Evolutionary conservation across 768 basidiomycete genomes (phyloP).

Genomic region (Leccinum ochraceum): DNA sequence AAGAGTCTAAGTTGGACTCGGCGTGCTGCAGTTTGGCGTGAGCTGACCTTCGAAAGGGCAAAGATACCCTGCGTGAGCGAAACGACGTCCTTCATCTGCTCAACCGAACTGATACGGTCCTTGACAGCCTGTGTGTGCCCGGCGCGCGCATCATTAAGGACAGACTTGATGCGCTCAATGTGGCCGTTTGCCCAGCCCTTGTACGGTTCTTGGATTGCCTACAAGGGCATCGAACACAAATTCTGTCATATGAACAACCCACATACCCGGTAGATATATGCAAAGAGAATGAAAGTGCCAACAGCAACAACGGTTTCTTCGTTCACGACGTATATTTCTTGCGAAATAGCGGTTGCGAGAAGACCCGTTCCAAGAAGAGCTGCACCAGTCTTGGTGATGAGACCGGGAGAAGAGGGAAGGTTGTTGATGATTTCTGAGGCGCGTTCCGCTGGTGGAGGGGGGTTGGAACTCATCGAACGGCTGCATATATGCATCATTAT

Average conservation of each 20-base stretch:
- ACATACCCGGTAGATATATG: constrained; percentile 78
- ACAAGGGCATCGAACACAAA: constrained; percentile 16
- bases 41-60: constrained; percentile 80
- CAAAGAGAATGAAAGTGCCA: constrained; percentile 81
- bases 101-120: constrained; percentile 88
- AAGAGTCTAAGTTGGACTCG: neutral
- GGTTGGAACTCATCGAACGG: constrained; percentile 65
- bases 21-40: neutral
- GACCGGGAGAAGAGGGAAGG: constrained; percentile 78
- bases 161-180: constrained; percentile 77
- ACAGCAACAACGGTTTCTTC: constrained; percentile 91
- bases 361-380: constrained; percentile 89
- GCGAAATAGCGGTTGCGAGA: constrained; percentile 89
- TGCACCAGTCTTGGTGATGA: constrained; percentile 94
- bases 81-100: constrained; percentile 95
- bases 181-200: constrained; percentile 89
- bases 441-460: constrained; percentile 79
- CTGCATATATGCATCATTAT: constrained; percentile 37
- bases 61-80: constrained; percentile 89
- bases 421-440: constrained; percentile 90
- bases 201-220: constrained; percentile 87
- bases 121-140: constrained; percentile 94
- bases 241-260: neutral
- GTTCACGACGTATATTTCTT: constrained; percentile 96
- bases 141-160: constrained; percentile 78